These are phyloP conservation scores for Sanguinoderma infundibulare DNA, from an alignment of 1,284 basidiomycete species.

Conservation along the genomic window DNA sequence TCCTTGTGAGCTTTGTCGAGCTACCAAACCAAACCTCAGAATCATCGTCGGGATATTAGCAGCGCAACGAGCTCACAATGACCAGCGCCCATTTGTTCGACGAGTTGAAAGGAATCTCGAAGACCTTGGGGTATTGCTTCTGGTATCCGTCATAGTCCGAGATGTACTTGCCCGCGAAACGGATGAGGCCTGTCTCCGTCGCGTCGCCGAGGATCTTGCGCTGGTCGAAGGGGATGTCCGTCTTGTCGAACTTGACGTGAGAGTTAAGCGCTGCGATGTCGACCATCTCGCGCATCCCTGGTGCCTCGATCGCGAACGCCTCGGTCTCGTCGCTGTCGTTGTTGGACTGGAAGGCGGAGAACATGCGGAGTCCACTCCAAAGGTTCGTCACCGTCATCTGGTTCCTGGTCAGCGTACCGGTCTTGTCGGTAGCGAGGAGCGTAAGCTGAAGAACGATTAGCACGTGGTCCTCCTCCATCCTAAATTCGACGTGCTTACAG, in stretches of 20 bases:
- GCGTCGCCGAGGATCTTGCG: slow-evolving; percentile 69
- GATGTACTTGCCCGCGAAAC: slow-evolving; percentile 63
- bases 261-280: slow-evolving; percentile 70
- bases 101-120: slow-evolving; percentile 75
- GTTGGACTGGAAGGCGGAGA: slow-evolving; percentile 70
- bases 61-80: slow-evolving; percentile 49
- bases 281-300: slow-evolving; percentile 66
- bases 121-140: slow-evolving; percentile 58
- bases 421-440: slow-evolving; percentile 76
- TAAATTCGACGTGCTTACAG: slow-evolving; percentile 28
- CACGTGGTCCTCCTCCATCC: neutral
- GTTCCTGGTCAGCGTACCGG: slow-evolving; percentile 75
- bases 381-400: slow-evolving; percentile 75
- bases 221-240: slow-evolving; percentile 65
- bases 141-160: slow-evolving; percentile 57
- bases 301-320: slow-evolving; percentile 51
- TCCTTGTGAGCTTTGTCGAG: slow-evolving; percentile 55
- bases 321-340: slow-evolving; percentile 61
- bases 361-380: slow-evolving; percentile 65
- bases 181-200: slow-evolving; percentile 69
- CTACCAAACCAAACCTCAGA: too few species aligned
- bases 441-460: slow-evolving; percentile 48
- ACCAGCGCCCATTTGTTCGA: slow-evolving; percentile 75
- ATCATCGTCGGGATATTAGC: too few species aligned
- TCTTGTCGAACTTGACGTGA: slow-evolving; percentile 69